phyloP scores from a whole-genome alignment of 164 flowering plant species.

The Vitis rotundifolia region DNA sequence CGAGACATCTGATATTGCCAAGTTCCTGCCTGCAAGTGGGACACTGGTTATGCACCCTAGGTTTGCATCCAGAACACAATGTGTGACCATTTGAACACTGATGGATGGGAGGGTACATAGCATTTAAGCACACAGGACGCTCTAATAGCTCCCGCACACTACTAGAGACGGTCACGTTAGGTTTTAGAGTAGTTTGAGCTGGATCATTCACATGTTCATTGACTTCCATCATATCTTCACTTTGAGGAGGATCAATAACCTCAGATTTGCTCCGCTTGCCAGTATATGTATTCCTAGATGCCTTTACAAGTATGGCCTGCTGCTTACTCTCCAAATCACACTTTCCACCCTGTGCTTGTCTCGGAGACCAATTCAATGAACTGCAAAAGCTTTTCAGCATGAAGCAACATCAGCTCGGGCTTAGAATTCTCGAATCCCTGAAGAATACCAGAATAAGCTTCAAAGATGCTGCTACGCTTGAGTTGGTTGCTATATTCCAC shows the following conservation, averaged over 20 bases:
- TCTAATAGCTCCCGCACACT: no score
- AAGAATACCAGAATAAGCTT: constrained; percentile 69
- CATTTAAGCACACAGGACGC: constrained; percentile 91
- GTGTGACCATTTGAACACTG: constrained; percentile 99
- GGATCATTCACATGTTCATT: constrained; percentile 16
- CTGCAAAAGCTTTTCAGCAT: constrained; percentile 55
- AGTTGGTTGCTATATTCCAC: constrained; percentile 51
- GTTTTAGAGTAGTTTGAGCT: no score
- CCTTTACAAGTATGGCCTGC: background rate
- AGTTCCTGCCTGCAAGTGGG: constrained; percentile 97
- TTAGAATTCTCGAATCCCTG: constrained; percentile 65
- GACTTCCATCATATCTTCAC: constrained; percentile 16
- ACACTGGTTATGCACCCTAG: constrained; percentile 87
- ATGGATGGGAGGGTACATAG: constrained; percentile 95
- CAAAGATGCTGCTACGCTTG: constrained; percentile 60
- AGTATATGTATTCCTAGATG: constrained; percentile 10
- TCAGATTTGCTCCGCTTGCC: constrained; percentile 15
- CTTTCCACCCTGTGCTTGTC: constrained; percentile 42
- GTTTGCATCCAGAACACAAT: constrained; percentile 84
- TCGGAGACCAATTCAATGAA: no score
- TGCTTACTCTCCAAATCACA: no score
- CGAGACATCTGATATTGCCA: constrained; percentile 90
- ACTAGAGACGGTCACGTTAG: no score
- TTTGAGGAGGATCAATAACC: constrained; percentile 19
- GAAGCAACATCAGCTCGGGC: constrained; percentile 55